Conservation (phyloP, 345 rosid species). For the Capsella bursapastoris region DNA sequence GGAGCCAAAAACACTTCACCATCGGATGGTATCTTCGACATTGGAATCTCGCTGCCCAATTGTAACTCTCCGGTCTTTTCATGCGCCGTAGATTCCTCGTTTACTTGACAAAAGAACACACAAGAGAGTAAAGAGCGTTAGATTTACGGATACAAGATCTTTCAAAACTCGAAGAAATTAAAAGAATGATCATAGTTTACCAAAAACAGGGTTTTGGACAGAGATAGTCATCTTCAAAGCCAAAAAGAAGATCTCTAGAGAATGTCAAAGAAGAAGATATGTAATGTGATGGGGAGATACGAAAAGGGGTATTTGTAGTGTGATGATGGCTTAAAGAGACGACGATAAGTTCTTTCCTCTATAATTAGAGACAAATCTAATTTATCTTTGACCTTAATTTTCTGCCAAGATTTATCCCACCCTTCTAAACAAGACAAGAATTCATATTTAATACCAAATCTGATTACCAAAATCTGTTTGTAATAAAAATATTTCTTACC, state of each 20-base stretch:
- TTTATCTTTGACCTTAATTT: constrained; percentile 47
- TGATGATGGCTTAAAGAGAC: neutral
- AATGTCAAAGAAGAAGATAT: constrained; percentile 1
- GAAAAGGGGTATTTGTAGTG: constrained; percentile 48
- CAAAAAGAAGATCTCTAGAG: neutral
- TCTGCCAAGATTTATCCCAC: neutral
- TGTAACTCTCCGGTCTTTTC: constrained; percentile 49
- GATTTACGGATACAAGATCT: neutral
- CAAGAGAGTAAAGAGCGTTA: neutral
- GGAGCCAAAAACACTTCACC: constrained; percentile 54
- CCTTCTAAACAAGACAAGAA: neutral
- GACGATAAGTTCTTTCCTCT: constrained; percentile 48
- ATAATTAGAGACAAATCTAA: constrained; percentile 49
- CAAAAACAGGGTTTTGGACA: constrained; percentile 51
- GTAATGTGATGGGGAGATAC: constrained; percentile 9
- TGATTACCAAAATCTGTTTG: neutral
- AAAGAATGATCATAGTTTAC: constrained; percentile 27
- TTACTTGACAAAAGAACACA: neutral
- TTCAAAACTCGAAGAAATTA: neutral
- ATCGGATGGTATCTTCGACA: constrained; percentile 21
- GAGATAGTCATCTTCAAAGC: constrained; percentile 53
- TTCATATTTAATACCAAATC: neutral
- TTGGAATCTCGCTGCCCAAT: constrained; percentile 40
- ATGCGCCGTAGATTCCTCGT: constrained; percentile 33
- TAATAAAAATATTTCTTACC: too few relatives aligned